phyloP scores from a whole-genome alignment of 352 stramenopile species.

The Phytophthora pini region DNA sequence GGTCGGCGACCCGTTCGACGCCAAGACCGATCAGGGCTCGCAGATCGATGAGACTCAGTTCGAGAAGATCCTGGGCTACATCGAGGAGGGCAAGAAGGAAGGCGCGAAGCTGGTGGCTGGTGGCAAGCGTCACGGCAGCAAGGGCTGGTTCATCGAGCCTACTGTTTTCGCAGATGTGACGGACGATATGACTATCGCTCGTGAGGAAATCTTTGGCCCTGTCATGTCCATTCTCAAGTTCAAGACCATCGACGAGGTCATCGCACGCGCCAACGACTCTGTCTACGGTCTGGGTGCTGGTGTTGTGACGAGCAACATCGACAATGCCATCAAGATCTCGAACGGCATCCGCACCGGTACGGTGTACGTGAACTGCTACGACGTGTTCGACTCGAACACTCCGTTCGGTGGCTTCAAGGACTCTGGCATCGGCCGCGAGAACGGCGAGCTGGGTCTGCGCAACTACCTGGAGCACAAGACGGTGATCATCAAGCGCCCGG shows the following conservation, averaged over 20 bases:
- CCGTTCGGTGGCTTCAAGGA: constrained; percentile 89
- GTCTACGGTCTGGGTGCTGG: constrained; percentile 86
- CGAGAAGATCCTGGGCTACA: constrained; percentile 84
- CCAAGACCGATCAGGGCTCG: constrained; percentile 47
- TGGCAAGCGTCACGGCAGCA: constrained; percentile 62
- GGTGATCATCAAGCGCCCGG: constrained; percentile 63
- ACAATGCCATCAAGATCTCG: constrained; percentile 83
- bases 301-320: constrained; percentile 90
- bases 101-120: constrained; percentile 82
- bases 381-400: constrained; percentile 85
- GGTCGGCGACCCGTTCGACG: constrained; percentile 63
- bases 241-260: constrained; percentile 57
- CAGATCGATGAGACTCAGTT: constrained; percentile 72
- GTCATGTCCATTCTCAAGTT: constrained; percentile 8
- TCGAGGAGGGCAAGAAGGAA: constrained; percentile 73
- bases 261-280: constrained; percentile 83
- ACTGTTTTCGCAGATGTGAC: constrained; percentile 89
- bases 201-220: not conserved
- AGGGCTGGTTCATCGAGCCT: constrained; percentile 91
- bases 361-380: constrained; percentile 95
- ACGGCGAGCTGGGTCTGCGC: constrained; percentile 68
- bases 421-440: constrained; percentile 80
- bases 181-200: constrained; percentile 48
- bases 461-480: constrained; percentile 82
- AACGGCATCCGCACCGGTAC: constrained; percentile 89